Evolutionary conservation across 768 basidiomycete species (phyloP), one percentile per base, ranked within the genome.

Genomic region (Collybia nuda): DNA sequence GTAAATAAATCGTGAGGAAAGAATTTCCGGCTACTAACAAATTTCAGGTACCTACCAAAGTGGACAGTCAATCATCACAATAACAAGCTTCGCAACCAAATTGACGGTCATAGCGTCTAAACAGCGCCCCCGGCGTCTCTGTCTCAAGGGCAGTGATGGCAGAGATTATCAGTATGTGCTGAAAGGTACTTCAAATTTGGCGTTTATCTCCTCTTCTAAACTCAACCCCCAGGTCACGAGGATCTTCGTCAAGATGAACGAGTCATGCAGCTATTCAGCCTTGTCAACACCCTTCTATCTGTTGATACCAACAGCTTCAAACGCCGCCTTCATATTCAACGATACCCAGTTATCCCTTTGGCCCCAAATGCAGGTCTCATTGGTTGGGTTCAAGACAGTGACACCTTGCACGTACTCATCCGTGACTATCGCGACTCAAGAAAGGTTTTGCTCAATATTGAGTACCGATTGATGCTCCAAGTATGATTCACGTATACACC

Each of bases 391-490:
- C 86, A 88, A 60, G 93, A 94, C 60, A 93, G 87, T 53, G 96
- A 98, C 63, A 98, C 97, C 2, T 75, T 98, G 14, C 97, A 98
- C 60, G 92, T 98, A 29, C 82, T 98, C 18, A 93, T 98, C 64
- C 87, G 93, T 62, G 93, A 97, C 62, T 96, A 96, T 60, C 87
- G 97, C 50, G 97, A 99, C 58, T 90, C 91, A 6, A 83, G 94
- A 54, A 98, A 99, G 72, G 94, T 99, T 22, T 75, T 98, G 15
- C 79, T 98, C 51, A 98, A 99, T 65, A 97, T 98, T 49, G 97
- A 99, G 71, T 96, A 98, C 63, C 86, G 95, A n/a, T 73, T 99
- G 51, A 99, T 99, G 90, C 83, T 98, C 6, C 97, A 99, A 79
- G 93, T 90, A 50, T 55, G 40, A 6, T 2, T 22, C 11, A 4